Evolutionary conservation across 2,329 filamentous ascomycete genomes (phyloP).

Genomic region (Beauveria scarabaeidicola): DNA sequence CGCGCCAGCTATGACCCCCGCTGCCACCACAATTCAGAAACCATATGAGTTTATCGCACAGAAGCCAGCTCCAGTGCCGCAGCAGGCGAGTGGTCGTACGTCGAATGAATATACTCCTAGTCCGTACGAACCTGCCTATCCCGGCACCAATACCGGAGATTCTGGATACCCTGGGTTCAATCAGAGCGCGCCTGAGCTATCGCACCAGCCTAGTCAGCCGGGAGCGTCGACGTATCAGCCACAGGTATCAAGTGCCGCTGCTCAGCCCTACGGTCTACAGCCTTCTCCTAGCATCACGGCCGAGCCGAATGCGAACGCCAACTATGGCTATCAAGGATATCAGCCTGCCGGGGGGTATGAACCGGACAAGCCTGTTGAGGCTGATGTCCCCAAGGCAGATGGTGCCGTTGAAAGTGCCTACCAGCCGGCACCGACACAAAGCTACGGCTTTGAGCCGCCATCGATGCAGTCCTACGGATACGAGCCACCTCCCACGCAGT

Average conservation of each 20-base stretch:
- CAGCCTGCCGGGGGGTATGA: conserved; percentile 40
- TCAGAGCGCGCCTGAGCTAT: background rate
- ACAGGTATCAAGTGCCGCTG: conserved; percentile 15
- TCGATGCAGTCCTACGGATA: conserved; percentile 5
- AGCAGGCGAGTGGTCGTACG: conserved; percentile 17
- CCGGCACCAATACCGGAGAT: conserved; percentile 6
- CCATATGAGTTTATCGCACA: conserved; percentile 18
- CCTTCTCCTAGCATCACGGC: conserved; percentile 17
- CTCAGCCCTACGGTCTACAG: conserved; percentile 22
- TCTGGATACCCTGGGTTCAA: conserved; percentile 4
- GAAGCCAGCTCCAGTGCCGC: conserved; percentile 5
- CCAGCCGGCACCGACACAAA: background rate
- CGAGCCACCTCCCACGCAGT: background rate
- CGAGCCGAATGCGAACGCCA: conserved; percentile 23
- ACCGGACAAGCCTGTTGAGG: conserved; percentile 27
- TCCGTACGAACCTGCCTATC: conserved; percentile 29
- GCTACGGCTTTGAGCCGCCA: conserved; percentile 1
- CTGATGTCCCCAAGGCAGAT: conserved; percentile 12
- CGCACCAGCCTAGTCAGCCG: background rate
- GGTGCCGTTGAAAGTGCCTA: conserved; percentile 12
- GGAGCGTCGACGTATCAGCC: background rate
- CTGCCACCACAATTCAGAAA: conserved; percentile 13
- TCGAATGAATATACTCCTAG: conserved; percentile 24
- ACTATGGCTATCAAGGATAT: conserved; percentile 25
- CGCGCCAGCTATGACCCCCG: conserved; percentile 29